Percentiles rank a stretch among this genome's conserved stretches.
Evolutionary conservation across 257 asterid genomes (phyloP).

Genomic region (Leonotis leonurus): DNA sequence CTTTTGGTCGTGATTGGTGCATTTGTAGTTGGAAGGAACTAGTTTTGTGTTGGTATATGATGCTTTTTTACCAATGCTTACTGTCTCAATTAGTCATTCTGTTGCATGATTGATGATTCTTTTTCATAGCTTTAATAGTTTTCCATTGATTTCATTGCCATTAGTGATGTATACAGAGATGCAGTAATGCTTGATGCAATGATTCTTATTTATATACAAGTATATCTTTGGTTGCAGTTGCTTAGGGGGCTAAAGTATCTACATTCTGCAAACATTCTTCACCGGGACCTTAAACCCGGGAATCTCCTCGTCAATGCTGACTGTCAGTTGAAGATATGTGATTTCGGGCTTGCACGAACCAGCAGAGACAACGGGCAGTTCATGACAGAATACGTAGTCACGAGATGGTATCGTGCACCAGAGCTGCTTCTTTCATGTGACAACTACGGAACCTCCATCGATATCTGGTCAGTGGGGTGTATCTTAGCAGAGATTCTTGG

Average conservation of each 20-base stretch:
- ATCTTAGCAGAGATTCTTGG: conserved; percentile 40
- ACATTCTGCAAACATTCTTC: conserved; percentile 40
- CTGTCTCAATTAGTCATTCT: neutral
- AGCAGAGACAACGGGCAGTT: conserved; percentile 28
- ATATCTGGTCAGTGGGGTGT: conserved; percentile 40
- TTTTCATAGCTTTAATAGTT: neutral
- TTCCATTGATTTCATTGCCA: neutral
- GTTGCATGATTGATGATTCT: neutral
- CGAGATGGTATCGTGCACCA: conserved; percentile 41
- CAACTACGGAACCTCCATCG: conserved; percentile 34
- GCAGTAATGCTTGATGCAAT: neutral
- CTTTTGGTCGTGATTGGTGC: neutral
- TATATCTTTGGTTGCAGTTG: conserved; percentile 19
- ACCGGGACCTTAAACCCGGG: conserved; percentile 39
- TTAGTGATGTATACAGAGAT: neutral
- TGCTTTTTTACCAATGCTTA: too few species aligned
- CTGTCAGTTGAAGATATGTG: conserved; percentile 36
- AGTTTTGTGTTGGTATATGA: neutral
- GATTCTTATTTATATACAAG: neutral
- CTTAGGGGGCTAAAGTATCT: conserved; percentile 35
- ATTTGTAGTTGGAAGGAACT: neutral
- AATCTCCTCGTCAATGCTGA: conserved; percentile 32
- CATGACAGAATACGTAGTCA: conserved; percentile 41
- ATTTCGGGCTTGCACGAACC: conserved; percentile 39
- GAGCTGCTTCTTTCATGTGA: conserved; percentile 41